Base-by-base conservation (phyloP, 2,329 filamentous ascomycete genomes). In the Paecilomyces fulvus region DNA sequence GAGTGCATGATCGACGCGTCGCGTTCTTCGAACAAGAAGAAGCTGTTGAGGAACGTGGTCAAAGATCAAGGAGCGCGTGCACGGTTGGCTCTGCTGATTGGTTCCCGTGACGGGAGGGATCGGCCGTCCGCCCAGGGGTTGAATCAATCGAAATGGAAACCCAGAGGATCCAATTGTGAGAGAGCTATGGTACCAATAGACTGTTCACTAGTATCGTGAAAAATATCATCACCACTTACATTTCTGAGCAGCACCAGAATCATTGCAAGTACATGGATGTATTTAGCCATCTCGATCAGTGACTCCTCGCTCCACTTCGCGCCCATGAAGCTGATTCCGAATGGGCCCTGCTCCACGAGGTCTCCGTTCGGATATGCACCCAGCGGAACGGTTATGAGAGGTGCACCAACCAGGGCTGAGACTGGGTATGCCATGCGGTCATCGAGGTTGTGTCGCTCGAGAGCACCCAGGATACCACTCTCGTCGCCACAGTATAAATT, bases 291-390 rank as follows among this genome's bases (percentile, higher is more conserved):
- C 0, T 81, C 82, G 56, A 89, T 81, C 61, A 90, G 64, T 30
- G 70, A 76, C 63, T 80, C 80, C 67, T 89, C 86, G 33, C 77
- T 80, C 73, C 82, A 89, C 52, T 77, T 77, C 2, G 70, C 69
- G 0, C 85, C 87, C 50, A 87, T 72, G 62, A 89, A 88, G 7
- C 77, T 77, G 10, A 89, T 70, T 0, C 86, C 86, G 63, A 87
- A 86, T 21, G 77, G 77, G 17, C 73, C 83, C 0, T 70, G 73
- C 0, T 71, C 69, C 8, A 83, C 79, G 7, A 87, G 69, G n/a
- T 79, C 75, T 0, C 80, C 77, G 0, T 70, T 60, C 0, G 82
- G 80, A 53, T 79, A 80, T 46, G 77, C 77, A 0, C 85, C 84
- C 56, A 89, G 70, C 0, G 85, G 86, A 0, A 89, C 81, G 0